Percentiles rank a stretch among this genome's conserved stretches.
Conservation (phyloP, 805 yeast genomes). For the Candida lessepsii region DNA sequence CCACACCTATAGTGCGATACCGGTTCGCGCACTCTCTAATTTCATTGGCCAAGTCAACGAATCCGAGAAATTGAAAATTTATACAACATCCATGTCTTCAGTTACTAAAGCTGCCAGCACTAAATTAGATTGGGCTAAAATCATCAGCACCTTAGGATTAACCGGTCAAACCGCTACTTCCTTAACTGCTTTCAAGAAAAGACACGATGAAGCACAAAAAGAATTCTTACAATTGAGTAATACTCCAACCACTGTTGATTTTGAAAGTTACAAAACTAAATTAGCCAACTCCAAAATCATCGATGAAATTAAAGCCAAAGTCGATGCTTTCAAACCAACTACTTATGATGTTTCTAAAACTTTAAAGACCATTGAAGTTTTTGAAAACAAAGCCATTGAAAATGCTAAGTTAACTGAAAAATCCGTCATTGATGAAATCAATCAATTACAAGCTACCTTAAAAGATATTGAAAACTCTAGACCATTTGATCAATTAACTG, state of each 20-base stretch:
- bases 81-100: slow-evolving; percentile 24
- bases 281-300: slow-evolving; percentile 82
- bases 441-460: slow-evolving; percentile 82
- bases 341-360: slow-evolving; percentile 86
- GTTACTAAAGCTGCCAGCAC: slow-evolving; percentile 65
- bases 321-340: slow-evolving; percentile 74
- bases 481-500: slow-evolving; percentile 96
- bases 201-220: slow-evolving; percentile 97
- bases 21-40: slow-evolving; percentile 5
- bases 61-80: slow-evolving; percentile 5
- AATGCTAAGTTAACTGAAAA: slow-evolving; percentile 93
- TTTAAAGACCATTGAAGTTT: slow-evolving; percentile 85
- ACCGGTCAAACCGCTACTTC: slow-evolving; percentile 90
- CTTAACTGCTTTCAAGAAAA: slow-evolving; percentile 91
- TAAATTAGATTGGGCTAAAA: slow-evolving; percentile 94
- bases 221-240: slow-evolving; percentile 64
- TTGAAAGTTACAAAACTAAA: slow-evolving; percentile 70
- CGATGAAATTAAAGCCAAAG: slow-evolving; percentile 75
- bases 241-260: slow-evolving; percentile 79
- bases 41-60: slow-evolving; percentile 17
- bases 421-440: slow-evolving; percentile 81
- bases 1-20: not conserved
- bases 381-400: slow-evolving; percentile 92
- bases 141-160: slow-evolving; percentile 83
- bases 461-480: slow-evolving; percentile 94